phyloP scores from a whole-genome alignment of 139 green algal genomes.

The Haematococcus lacustris region DNA sequence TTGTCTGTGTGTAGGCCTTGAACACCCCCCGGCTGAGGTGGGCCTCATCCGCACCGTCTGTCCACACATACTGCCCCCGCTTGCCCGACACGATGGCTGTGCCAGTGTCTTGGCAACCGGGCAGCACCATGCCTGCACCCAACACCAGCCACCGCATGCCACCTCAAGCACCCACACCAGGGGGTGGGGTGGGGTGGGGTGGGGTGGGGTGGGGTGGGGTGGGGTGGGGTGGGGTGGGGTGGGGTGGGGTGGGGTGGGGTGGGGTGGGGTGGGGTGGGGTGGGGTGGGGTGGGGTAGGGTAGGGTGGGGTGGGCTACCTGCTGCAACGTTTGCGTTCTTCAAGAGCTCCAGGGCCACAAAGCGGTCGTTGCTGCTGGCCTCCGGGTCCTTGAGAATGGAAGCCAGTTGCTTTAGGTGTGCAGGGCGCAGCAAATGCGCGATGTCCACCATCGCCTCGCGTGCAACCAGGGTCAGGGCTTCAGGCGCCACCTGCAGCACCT shows the following conservation, averaged over 20 bases:
- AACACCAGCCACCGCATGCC: background rate
- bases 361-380: conserved; percentile 34
- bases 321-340: conserved; percentile 44
- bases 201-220: too few species aligned
- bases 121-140: conserved; percentile 20
- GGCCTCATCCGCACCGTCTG: conserved; percentile 34
- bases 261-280: too few species aligned
- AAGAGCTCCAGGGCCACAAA: conserved; percentile 45
- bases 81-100: conserved; percentile 40
- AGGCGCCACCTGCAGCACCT: conserved; percentile 21
- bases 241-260: too few species aligned
- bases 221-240: too few species aligned
- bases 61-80: conserved; percentile 43
- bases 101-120: conserved; percentile 31
- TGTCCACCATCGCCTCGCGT: conserved; percentile 36
- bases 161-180: background rate
- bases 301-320: too few species aligned
- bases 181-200: too few species aligned
- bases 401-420: conserved; percentile 39
- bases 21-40: conserved; percentile 24
- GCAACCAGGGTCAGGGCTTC: conserved; percentile 32
- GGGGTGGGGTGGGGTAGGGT: too few species aligned
- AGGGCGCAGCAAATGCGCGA: conserved; percentile 35
- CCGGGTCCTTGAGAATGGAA: conserved; percentile 35
- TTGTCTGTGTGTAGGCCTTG: conserved; percentile 31